Evolutionary conservation across 2,329 filamentous ascomycete species (phyloP), one percentile per base, ranked within the genome.

Genomic region (Shiraia sp.): DNA sequence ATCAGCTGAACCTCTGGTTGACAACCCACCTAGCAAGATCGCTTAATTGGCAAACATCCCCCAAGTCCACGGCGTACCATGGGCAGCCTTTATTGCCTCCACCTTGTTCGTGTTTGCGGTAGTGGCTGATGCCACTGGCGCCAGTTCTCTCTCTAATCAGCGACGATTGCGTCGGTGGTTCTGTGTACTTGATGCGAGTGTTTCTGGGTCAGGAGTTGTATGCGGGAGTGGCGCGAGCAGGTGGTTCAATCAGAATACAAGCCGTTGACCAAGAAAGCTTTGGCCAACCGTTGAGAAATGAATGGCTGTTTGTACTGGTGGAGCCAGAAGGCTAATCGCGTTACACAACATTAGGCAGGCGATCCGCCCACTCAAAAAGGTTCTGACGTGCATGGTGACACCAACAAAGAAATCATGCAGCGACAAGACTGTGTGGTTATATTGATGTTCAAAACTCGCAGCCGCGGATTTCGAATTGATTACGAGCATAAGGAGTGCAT

Each of bases 361-460:
- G 43, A 53, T 44, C 30, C 36, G 47, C 49, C 34, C 13, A 31
- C 50, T 45, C 39, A 24, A 57, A 59, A 58, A 47, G 49, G 57
- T 50, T 48, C 49, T 65, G 62, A 65, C 59, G 47, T 64, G 62
- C 59, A 47, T 48, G 37, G 45, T 49, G 15, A 34, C 32, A 54
- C 47, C 34, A 42, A 42, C 43, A 53, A 48, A 50, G 45, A 40
- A 37, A 22, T 26, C 15, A 33, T 38, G 30, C 29, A 33, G 24
- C 9, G 13, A 17, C 28, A 40, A 43, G 26, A 47, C 42, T 36
- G 24, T 32, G 31, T 28, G 34, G 29, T 19, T 15, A 45, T 26
- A 32, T 33, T 29, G 28, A 36, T 26, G 27, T 28, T 24, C 17
- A 29, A 30, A 26, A 17, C 25, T n/a, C 28, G n/a, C 13, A 12